These are phyloP conservation scores for Diospyros kaki DNA, from an alignment of 148 eudicot species.

Conservation along the genomic window DNA sequence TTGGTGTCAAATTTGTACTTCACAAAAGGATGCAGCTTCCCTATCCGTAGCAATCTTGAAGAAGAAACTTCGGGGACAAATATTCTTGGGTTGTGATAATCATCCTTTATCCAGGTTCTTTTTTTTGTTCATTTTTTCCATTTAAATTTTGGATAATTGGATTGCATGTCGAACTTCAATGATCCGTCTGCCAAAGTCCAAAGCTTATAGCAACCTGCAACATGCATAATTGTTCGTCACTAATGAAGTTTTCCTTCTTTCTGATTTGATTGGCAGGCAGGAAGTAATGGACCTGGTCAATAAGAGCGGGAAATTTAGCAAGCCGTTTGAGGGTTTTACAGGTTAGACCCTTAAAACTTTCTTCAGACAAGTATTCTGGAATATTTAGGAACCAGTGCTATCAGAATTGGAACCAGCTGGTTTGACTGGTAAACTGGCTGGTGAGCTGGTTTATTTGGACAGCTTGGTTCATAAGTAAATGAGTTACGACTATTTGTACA, in stretches of 20 bases:
- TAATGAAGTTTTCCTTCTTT: not conserved
- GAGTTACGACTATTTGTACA: no score
- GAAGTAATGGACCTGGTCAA: slow-evolving; percentile 85
- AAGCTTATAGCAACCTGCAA: not conserved
- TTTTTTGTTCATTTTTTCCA: not conserved
- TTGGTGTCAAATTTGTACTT: not conserved
- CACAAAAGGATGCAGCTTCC: slow-evolving; percentile 71
- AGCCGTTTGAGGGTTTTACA: slow-evolving; percentile 65
- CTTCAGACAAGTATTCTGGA: not conserved
- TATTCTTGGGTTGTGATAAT: slow-evolving; percentile 83
- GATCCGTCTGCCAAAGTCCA: not conserved
- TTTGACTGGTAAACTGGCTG: not conserved
- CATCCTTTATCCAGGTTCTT: slow-evolving; percentile 79
- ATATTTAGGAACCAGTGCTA: not conserved
- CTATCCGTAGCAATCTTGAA: slow-evolving; percentile 61
- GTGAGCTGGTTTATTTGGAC: not conserved
- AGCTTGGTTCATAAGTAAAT: not conserved
- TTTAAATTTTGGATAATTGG: not conserved
- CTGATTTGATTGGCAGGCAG: slow-evolving; percentile 44
- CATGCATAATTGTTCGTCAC: not conserved
- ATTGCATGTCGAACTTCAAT: not conserved
- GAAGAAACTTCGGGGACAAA: slow-evolving; percentile 49
- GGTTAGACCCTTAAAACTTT: slow-evolving; percentile 29
- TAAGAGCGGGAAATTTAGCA: slow-evolving; percentile 64
- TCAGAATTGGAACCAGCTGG: not conserved